Conservation (phyloP, 495 filamentous ascomycete species). For the Stereocaulon alpinum region DNA sequence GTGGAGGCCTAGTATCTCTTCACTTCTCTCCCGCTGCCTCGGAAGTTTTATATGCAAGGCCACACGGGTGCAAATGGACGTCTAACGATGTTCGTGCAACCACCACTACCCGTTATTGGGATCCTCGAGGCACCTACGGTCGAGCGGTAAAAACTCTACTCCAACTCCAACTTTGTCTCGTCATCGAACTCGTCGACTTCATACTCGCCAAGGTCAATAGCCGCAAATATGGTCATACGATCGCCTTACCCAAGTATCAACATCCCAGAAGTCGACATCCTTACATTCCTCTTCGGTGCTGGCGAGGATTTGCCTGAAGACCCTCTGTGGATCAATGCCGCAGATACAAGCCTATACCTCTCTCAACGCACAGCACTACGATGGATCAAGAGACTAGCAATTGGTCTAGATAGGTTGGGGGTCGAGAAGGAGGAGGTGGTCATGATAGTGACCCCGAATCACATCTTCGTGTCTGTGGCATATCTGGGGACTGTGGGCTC, state of each 20-base stretch:
- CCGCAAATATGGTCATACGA: slow-evolving; percentile 17
- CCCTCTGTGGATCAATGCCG: slow-evolving; percentile 75
- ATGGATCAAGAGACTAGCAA: slow-evolving; percentile 55
- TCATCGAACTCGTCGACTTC: neutral
- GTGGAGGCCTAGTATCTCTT: no score
- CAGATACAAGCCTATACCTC: slow-evolving; percentile 59
- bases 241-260: slow-evolving; percentile 41
- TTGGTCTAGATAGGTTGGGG: slow-evolving; percentile 53
- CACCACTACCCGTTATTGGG: no score
- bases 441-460: slow-evolving; percentile 61
- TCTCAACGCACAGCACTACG: slow-evolving; percentile 54
- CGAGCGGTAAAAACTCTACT: no score
- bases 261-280: slow-evolving; percentile 60
- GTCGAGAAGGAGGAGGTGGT: slow-evolving; percentile 72
- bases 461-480: slow-evolving; percentile 58
- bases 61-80: no score
- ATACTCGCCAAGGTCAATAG: neutral
- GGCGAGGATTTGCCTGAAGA: slow-evolving; percentile 57
- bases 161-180: no score
- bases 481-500: slow-evolving; percentile 76
- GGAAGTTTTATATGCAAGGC: no score
- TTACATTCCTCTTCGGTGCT: slow-evolving; percentile 66
- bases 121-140: no score
- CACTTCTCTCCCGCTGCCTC: no score
- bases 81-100: no score